Base-by-base conservation (phyloP, 2,329 filamentous ascomycete genomes). In the Leptographium flavum region DNA sequence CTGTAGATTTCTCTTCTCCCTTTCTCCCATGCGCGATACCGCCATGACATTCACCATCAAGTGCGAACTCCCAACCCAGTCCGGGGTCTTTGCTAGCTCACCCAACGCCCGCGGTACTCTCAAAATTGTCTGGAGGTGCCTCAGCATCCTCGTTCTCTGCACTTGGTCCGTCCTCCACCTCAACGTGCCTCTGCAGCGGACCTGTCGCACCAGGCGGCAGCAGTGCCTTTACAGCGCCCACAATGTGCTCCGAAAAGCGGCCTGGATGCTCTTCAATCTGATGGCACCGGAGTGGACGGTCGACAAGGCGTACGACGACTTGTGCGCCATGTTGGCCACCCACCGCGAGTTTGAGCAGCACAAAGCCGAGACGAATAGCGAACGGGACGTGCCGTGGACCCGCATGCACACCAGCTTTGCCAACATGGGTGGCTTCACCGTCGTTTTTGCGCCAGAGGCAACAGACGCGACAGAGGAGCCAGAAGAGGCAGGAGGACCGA, bases 131-230 rank as follows among this genome's bases (percentile, higher is more conserved):
- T 55, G 52, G 53, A 52, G 45, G 39, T 54, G 50, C 38, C 35
- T 50, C 15, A 19, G 42, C 15, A 43, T 53, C 19, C 38, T 54
- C 27, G n/a, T 53, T 28, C 39, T 53, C 25, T 53, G 47, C 45
- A 51, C 49, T 4, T 55, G 52, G 50, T 49, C 49, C 4, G 36
- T 51, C 42, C 41, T 52, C 4, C 53, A 55, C 39, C 49, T 48
- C 30, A 52, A 50, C 33, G 45, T 55, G 1, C 53, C 53, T 6
- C 35, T 69, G 5, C 65, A 70, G 46, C 67, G 70, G 44, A 67
- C 69, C 25, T 63, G 64, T 3, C 36, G 39, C 13, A 44, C 23
- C 17, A 25, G 25, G 39, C 37, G 36, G 32, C 37, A 47, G 15
- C 17, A 45, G 31, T 32, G 19, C 25, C n/a, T 15, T 25, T 7